Evolutionary conservation across 2,329 filamentous ascomycete species (phyloP).

Genomic region (Falciphora oryzae): DNA sequence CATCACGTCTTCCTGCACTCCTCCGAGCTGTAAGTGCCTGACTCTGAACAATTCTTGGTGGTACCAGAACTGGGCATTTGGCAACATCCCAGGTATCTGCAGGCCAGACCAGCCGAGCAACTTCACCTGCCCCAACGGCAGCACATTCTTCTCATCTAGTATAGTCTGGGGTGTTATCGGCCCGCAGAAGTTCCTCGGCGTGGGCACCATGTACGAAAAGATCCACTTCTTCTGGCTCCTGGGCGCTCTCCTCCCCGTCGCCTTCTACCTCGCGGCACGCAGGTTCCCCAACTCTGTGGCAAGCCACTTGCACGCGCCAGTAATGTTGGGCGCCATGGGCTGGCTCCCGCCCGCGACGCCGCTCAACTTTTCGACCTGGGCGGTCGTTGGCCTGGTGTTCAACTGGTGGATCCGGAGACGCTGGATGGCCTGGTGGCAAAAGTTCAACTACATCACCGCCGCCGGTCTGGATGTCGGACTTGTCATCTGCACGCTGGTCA

Average conservation of each 20-base stretch:
- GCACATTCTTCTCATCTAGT: conserved; percentile 57
- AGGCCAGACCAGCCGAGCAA: conserved; percentile 47
- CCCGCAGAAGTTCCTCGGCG: conserved; percentile 57
- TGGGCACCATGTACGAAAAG: conserved; percentile 54
- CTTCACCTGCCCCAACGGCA: conserved; percentile 59
- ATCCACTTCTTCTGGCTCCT: conserved; percentile 55
- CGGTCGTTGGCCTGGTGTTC: conserved; percentile 65
- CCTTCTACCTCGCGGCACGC: conserved; percentile 44
- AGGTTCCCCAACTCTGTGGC: conserved; percentile 45
- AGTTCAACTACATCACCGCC: conserved; percentile 67
- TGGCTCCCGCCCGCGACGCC: conserved; percentile 62
- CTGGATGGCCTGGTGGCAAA: conserved; percentile 65
- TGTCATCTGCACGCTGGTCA: conserved; percentile 59
- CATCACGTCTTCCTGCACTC: too few species aligned
- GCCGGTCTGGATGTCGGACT: conserved; percentile 65
- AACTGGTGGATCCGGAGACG: conserved; percentile 61
- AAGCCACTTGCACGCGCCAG: conserved; percentile 52
- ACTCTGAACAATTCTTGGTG: neutral
- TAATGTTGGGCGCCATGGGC: conserved; percentile 56
- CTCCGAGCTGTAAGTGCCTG: neutral
- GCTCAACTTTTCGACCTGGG: conserved; percentile 71
- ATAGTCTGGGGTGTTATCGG: conserved; percentile 65
- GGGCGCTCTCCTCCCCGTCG: conserved; percentile 46
- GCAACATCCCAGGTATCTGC: conserved; percentile 60
- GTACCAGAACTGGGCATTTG: conserved; percentile 52